Evolutionary conservation across 441 rosid genomes (phyloP).

Genomic region (Populus hybrid): DNA sequence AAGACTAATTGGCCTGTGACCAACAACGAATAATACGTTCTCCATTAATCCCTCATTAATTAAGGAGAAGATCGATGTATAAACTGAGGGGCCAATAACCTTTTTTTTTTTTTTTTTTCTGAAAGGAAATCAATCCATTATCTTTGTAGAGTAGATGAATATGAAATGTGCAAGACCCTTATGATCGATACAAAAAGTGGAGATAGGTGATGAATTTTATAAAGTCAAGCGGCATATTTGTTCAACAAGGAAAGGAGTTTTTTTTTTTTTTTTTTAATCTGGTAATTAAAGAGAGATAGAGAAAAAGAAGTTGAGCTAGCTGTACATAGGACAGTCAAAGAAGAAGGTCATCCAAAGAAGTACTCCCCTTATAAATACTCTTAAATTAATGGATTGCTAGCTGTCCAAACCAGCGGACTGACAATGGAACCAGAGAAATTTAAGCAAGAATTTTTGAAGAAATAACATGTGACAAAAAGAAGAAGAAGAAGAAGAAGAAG

Average conservation of each 20-base stretch:
- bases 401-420: background rate
- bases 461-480: background rate
- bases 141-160: background rate
- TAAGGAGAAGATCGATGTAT: background rate
- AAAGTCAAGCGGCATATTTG: background rate
- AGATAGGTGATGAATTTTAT: background rate
- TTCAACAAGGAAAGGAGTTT: background rate
- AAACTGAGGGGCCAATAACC: background rate
- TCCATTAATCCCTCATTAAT: background rate
- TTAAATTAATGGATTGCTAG: background rate
- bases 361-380: background rate
- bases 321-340: background rate
- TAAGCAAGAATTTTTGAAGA: background rate
- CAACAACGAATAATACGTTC: background rate
- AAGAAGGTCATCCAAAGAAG: background rate
- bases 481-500: background rate
- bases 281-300: background rate
- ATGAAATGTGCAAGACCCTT: background rate
- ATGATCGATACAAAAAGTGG: background rate
- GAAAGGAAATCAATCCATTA: background rate
- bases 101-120: background rate
- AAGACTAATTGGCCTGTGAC: background rate
- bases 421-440: background rate
- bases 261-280: no score
- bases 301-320: background rate